Evolutionary conservation across 1,284 basidiomycete species (phyloP), one percentile per base, ranked within the genome.

Genomic region (Clitocybe nebularis): DNA sequence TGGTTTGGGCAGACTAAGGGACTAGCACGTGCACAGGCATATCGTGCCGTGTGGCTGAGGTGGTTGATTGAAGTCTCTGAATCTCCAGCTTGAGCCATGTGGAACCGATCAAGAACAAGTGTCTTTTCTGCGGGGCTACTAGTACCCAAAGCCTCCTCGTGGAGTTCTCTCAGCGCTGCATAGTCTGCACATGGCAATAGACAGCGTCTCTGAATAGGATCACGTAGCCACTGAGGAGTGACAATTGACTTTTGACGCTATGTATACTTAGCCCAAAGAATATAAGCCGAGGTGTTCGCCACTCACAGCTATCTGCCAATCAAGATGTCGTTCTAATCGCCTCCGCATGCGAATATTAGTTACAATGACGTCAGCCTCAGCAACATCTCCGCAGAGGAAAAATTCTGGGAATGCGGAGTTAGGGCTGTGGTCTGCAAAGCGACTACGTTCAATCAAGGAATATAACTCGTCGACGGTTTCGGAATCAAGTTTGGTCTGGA

Each of bases 1-100:
- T 87, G 81, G 51, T 89, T 89, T 0, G 70, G 69, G 53, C 81
- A 89, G 3, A 73, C 56, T 25, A 89, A 64, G 0, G 81, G 83
- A 1, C 79, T 79, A 0, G 75, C 66, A 20, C 86, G 71, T 44
- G 71, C 63, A 48, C 81, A 84, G 2, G 81, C 73, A 53, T 78
- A 81, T 32, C 62, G 68, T 11, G 77, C n/a, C n/a, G n/a, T n/a
- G n/a, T n/a, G n/a, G n/a, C n/a, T n/a, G n/a, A n/a, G n/a, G n/a
- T n/a, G n/a, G n/a, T n/a, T n/a, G n/a, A n/a, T n/a, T n/a, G n/a
- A n/a, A n/a, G n/a, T n/a, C n/a, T n/a, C n/a, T n/a, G n/a, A n/a
- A n/a, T n/a, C n/a, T n/a, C n/a, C n/a, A n/a, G n/a, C n/a, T n/a
- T n/a, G n/a, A n/a, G n/a, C n/a, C n/a, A n/a, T n/a, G n/a, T n/a